Conservation (phyloP, 2,329 filamentous ascomycete genomes). For the Ophiosphaerella herpotricha region DNA sequence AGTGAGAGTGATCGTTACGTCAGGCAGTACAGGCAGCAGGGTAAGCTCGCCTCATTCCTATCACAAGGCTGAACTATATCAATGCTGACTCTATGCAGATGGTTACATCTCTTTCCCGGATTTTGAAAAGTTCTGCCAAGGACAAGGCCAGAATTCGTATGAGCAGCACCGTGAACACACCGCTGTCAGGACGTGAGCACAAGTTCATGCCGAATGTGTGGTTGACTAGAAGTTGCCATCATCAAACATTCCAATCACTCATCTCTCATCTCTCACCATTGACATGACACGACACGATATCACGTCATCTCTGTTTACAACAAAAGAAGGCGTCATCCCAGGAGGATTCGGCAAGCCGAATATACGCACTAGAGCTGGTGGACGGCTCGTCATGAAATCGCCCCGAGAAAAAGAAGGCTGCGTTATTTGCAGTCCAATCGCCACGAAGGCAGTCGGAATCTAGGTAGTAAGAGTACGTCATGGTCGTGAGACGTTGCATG, state of each 20-base stretch:
- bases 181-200: conserved; percentile 41
- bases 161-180: conserved; percentile 35
- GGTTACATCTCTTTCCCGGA: conserved; percentile 76
- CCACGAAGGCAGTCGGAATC: not conserved
- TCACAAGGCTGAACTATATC: conserved; percentile 17
- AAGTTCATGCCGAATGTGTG: not conserved
- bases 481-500: conserved; percentile 6
- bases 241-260: not conserved
- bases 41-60: conserved; percentile 28
- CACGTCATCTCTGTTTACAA: too few species aligned
- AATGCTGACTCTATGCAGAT: conserved; percentile 40
- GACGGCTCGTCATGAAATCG: not conserved
- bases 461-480: conserved; percentile 3
- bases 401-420: not conserved
- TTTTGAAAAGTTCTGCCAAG: conserved; percentile 67
- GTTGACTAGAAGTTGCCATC: not conserved
- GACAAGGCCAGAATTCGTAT: conserved; percentile 33
- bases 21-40: conserved; percentile 43
- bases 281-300: too few species aligned
- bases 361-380: too few species aligned
- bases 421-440: not conserved
- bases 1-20: conserved; percentile 46
- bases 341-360: too few species aligned
- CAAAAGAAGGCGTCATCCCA: not conserved
- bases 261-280: not conserved